Evolutionary conservation across 352 stramenopile species (phyloP), one percentile per base, ranked within the genome.

Genomic region (Phytopythium mirpurense): DNA sequence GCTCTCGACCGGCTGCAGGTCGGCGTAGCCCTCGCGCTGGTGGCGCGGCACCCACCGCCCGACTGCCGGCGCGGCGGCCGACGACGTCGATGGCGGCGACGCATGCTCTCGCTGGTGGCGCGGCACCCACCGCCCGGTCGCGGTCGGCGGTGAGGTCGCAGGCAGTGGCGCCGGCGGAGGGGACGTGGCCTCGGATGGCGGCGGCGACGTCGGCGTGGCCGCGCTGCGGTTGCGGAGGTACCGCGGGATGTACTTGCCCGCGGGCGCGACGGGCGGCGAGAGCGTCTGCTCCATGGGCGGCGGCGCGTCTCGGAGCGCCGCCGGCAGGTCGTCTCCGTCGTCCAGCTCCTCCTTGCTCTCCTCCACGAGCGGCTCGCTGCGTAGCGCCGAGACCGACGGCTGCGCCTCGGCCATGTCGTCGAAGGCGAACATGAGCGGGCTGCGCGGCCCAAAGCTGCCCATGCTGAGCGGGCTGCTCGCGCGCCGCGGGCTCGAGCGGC

Each of bases 391-490:
- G 19, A 51, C 49, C 2, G 49, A 35, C 26, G 49, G 65, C 27
- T 66, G 65, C 36, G 65, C 57, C 42, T 83, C 73, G 2, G 73
- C 62, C 15, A 86, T 58, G 32, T 83, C 74, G 32, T 91, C 82
- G 51, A 92, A 88, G 6, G 70, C 68, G 60, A 92, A 92, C 72
- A 86, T 86, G 11, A 91, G 57, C 18, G 81, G 81, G 65, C 81
- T 91, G 6, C 78, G 76, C 10, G 81, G 74, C 24, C 78, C 78
- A 65, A 78, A 86, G 12, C 68, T 66, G 19, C 64, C 66, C 54
- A 74, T 86, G 29, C 51, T 74, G n/a, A 85, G 31, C 1, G 81
- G 81, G 43, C 78, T 90, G 57, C 66, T 88, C 2, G 74, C 58
- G 11, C 74, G 66, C 18, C 78, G 70, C 41, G 78, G 72, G 45